phyloP scores from a whole-genome alignment of 345 rosid genomes.

The Eucalyptus curtisii region DNA sequence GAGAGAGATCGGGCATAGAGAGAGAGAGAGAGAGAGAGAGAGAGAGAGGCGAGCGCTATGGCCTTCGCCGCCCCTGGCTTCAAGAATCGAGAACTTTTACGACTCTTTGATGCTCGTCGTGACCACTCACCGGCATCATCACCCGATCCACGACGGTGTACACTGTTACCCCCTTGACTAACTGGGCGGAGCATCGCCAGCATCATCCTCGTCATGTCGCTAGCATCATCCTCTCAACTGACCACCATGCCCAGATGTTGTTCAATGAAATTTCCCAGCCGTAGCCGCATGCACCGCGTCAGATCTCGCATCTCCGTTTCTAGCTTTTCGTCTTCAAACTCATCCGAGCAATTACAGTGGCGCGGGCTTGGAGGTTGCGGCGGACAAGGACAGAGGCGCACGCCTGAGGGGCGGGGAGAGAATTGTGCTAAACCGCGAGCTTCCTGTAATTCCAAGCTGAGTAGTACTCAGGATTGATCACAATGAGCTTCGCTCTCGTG shows the following conservation, averaged over 20 bases:
- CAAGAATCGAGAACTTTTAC: neutral
- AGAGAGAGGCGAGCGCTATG: neutral
- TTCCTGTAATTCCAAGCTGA: conserved; percentile 80
- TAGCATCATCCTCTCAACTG: too few species aligned
- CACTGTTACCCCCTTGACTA: neutral
- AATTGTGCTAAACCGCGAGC: conserved; percentile 40
- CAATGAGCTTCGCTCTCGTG: conserved; percentile 61
- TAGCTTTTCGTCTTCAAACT: neutral
- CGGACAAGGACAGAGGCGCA: neutral
- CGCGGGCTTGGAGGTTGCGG: too few species aligned
- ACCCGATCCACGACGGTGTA: neutral
- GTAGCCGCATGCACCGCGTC: neutral
- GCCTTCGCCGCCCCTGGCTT: neutral
- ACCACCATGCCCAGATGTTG: too few species aligned
- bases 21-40: neutral
- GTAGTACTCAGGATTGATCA: conserved; percentile 66
- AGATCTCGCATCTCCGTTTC: neutral
- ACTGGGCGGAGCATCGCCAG: neutral
- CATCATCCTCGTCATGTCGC: too few species aligned
- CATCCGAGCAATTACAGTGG: neutral
- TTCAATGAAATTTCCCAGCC: too few species aligned
- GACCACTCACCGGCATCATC: neutral
- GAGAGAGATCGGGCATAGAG: too few species aligned
- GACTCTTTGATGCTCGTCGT: neutral
- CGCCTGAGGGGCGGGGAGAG: neutral